Base-by-base conservation (phyloP, 495 filamentous ascomycete genomes). In the Hypoxylon lienhwacheense region DNA sequence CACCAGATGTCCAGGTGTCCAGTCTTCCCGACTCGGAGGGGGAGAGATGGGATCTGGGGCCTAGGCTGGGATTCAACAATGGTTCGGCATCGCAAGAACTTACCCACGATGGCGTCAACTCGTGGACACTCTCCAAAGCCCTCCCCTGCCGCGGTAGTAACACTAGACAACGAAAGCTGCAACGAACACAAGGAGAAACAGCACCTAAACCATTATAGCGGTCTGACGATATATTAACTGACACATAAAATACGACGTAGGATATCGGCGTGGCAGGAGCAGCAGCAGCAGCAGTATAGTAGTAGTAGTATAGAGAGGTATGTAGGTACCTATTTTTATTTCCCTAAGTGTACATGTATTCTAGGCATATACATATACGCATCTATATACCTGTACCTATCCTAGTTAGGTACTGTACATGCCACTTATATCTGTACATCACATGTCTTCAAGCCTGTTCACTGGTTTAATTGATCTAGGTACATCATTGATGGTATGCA, bases 61-160 rank as follows among this genome's bases (percentile, higher is more conserved):
- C 10, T 5, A 44, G 15, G 3, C 25, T 12, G 26, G 24, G 6
- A 28, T 44, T n/a, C 15, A 43, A 20, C 24, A 26, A 14, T 3
- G 26, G 31, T 26, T 16, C 21, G n/a, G 31, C 43, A 36, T 63
- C 59, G 59, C 59, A 63, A 63, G 47, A 54, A 58, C 16, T 58
- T 63, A 50, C 59, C 59, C 45, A 39, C 44, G 53, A 58, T 63
- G 53, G 59, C 48, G 53, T 63, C 59, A 58, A 62, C 47, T 33
- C 22, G 33, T 48, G 43, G 28, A 22, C 39, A 7, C 31, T 31
- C 6, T 15, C 51, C 34, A 10, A 42, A 10, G 26, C 14, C 19
- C 21, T 40, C 50, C 45, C 50, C 45, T 31, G 47, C 31, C 43
- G 40, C 21, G 24, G 57, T 43, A 49, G 42, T 20, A 40, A 22